These are phyloP conservation scores for Candolleomyces aberdarensis DNA, from an alignment of 768 basidiomycete species.

Conservation along the genomic window DNA sequence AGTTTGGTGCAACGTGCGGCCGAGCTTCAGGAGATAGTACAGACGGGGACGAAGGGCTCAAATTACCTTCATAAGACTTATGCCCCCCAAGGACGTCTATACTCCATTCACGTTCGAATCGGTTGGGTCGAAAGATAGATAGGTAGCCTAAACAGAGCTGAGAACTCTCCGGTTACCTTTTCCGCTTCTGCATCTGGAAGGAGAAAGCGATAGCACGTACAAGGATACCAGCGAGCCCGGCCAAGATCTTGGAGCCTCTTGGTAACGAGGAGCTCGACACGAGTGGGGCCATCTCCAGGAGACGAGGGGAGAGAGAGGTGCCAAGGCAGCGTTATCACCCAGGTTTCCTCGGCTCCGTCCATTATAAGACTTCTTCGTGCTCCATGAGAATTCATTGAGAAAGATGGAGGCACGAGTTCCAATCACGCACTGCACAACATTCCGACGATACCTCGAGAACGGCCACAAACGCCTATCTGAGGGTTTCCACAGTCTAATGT, in stretches of 20 bases:
- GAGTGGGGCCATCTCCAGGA: neutral
- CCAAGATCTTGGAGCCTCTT: neutral
- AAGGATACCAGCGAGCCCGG: neutral
- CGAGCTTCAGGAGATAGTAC: too few relatives aligned
- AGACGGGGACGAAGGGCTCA: too few relatives aligned
- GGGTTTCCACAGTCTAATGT: too few relatives aligned
- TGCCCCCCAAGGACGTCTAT: neutral
- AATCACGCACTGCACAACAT: neutral
- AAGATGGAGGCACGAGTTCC: neutral
- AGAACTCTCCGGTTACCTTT: neutral
- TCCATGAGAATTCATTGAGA: neutral
- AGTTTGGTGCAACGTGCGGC: neutral
- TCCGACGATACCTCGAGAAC: neutral
- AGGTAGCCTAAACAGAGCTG: neutral
- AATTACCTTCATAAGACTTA: too few relatives aligned
- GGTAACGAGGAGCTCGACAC: neutral
- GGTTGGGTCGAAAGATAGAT: neutral
- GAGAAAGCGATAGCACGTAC: neutral
- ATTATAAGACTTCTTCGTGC: neutral
- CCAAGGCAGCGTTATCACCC: neutral
- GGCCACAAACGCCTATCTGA: neutral
- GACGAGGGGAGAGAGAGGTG: neutral
- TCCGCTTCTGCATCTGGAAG: neutral
- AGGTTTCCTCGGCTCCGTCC: neutral
- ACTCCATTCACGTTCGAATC: conserved; percentile 1